These are phyloP conservation scores for Gilbertella persicaria DNA, from an alignment of 371 early-diverging fungal species.

Conservation along the genomic window DNA sequence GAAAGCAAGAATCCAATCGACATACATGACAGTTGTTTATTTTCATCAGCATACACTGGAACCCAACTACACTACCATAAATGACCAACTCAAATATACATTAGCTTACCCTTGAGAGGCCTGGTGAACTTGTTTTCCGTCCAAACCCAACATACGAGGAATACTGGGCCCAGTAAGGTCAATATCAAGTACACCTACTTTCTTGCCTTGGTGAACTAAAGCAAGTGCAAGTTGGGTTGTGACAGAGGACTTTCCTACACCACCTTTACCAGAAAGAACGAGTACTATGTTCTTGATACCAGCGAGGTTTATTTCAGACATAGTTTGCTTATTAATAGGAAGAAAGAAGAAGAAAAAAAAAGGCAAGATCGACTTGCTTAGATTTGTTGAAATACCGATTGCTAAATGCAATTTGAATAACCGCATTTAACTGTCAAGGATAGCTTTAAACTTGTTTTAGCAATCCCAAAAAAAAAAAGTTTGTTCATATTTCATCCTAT, in stretches of 20 bases:
- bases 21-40: constrained; percentile 89
- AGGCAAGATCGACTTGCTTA: too few relatives aligned
- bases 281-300: constrained; percentile 81
- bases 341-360: too few relatives aligned
- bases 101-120: too few relatives aligned
- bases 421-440: too few relatives aligned
- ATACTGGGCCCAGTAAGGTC: constrained; percentile 99
- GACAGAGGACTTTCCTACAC: constrained; percentile 96
- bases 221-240: constrained; percentile 82
- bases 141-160: constrained; percentile 91
- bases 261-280: constrained; percentile 99
- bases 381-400: too few relatives aligned
- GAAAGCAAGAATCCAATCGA: constrained; percentile 96
- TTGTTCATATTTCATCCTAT: too few relatives aligned
- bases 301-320: too few relatives aligned
- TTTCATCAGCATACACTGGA: constrained; percentile 91
- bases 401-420: too few relatives aligned
- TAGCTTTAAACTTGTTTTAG: too few relatives aligned
- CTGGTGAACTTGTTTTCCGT: constrained; percentile 86
- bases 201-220: constrained; percentile 57
- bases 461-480: too few relatives aligned
- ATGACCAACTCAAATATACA: too few relatives aligned
- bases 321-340: too few relatives aligned
- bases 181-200: constrained; percentile 96
- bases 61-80: constrained; percentile 89